A percentile compares a stretch with the other conserved stretches of the same genome.
Evolutionary conservation across 2,329 filamentous ascomycete genomes (phyloP).

Genomic region (Graphilbum ipis-grandicollis): DNA sequence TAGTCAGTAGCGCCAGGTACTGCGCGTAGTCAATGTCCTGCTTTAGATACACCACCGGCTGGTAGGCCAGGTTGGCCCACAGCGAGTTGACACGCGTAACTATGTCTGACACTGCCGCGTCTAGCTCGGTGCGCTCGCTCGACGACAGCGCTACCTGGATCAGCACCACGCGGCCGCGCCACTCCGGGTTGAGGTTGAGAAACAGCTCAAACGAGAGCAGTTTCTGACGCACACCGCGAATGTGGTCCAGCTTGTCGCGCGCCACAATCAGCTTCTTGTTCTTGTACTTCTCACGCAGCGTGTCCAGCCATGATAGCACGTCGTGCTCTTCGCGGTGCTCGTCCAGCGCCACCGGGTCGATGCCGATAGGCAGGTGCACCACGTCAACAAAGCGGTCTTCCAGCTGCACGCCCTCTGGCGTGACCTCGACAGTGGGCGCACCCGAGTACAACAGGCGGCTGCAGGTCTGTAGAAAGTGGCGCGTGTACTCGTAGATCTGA

Average conservation of each 20-base stretch:
- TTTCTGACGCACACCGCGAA: constrained; percentile 87
- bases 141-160: constrained; percentile 90
- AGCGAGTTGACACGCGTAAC: constrained; percentile 86
- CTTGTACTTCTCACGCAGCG: constrained; percentile 67
- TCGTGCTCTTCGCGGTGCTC: constrained; percentile 53
- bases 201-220: constrained; percentile 84
- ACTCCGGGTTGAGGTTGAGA: constrained; percentile 82
- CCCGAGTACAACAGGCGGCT: constrained; percentile 68
- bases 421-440: constrained; percentile 41
- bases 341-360: constrained; percentile 64
- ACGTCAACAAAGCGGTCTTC: constrained; percentile 91
- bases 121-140: constrained; percentile 72
- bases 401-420: constrained; percentile 70
- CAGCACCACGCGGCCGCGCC: constrained; percentile 72
- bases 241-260: constrained; percentile 83
- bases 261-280: constrained; percentile 85
- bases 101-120: constrained; percentile 81
- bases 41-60: constrained; percentile 83
- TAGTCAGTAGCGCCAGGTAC: constrained; percentile 78
- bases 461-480: constrained; percentile 92
- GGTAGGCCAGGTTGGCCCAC: constrained; percentile 80
- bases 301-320: constrained; percentile 62
- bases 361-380: constrained; percentile 70
- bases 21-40: constrained; percentile 88
- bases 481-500: constrained; percentile 81